Conservation (phyloP, 805 yeast genomes). For the Cyberlindnera veronae region DNA sequence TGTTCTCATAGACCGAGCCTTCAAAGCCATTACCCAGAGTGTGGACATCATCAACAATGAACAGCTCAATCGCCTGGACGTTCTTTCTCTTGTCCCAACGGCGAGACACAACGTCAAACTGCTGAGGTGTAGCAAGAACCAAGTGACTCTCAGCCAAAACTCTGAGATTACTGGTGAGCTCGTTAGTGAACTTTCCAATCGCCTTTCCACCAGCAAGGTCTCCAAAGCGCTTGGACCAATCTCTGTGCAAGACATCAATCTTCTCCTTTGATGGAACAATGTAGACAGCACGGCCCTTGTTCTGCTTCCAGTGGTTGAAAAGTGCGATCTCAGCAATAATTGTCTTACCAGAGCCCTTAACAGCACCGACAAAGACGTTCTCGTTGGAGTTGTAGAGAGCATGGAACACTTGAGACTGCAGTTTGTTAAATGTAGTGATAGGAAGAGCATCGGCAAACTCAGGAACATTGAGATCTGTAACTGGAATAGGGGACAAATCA, state of each 20-base stretch:
- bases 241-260: slow-evolving; percentile 41
- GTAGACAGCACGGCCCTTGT: slow-evolving; percentile 68
- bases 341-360: slow-evolving; percentile 78
- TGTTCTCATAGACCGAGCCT: slow-evolving; percentile 67
- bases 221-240: slow-evolving; percentile 53
- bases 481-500: slow-evolving; percentile 49
- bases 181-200: slow-evolving; percentile 52
- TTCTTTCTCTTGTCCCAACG: slow-evolving; percentile 80
- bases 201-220: slow-evolving; percentile 53
- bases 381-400: slow-evolving; percentile 54
- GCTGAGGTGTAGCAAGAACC: slow-evolving; percentile 72
- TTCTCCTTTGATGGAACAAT: slow-evolving; percentile 59
- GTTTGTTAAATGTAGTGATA: slow-evolving; percentile 58
- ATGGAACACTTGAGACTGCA: slow-evolving; percentile 71
- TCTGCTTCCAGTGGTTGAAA: slow-evolving; percentile 66
- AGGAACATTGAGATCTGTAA: slow-evolving; percentile 42
- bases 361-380: slow-evolving; percentile 61
- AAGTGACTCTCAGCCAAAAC: slow-evolving; percentile 60
- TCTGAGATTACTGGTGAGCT: slow-evolving; percentile 49
- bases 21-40: slow-evolving; percentile 49
- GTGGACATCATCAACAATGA: slow-evolving; percentile 76
- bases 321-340: slow-evolving; percentile 70
- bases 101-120: slow-evolving; percentile 69
- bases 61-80: slow-evolving; percentile 61
- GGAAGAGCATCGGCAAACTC: slow-evolving; percentile 45